Percentiles rank a stretch among this genome's conserved stretches.
These are phyloP conservation scores for Boletales sp. DNA, from an alignment of 768 basidiomycete genomes.

Conservation along the genomic window DNA sequence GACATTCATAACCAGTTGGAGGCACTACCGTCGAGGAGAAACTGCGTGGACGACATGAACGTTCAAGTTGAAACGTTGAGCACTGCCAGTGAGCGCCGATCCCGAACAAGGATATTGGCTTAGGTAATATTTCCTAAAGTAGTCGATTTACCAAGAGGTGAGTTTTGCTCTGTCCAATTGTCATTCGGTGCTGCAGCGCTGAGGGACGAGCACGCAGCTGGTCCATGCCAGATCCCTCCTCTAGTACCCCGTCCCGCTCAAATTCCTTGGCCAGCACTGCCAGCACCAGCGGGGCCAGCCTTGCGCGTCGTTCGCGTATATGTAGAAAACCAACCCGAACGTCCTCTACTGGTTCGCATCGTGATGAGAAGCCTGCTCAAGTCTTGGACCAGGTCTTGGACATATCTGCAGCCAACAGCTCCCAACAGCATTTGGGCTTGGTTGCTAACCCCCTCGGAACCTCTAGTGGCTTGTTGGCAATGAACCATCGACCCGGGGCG, in stretches of 20 bases:
- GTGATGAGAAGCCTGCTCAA: constrained; percentile 15
- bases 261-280: constrained; percentile 38
- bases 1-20: neutral
- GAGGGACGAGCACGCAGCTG: constrained; percentile 21
- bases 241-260: constrained; percentile 30
- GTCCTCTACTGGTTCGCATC: constrained; percentile 33
- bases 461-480: constrained; percentile 5
- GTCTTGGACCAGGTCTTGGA: constrained; percentile 24
- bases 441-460: constrained; percentile 11
- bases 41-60: constrained; percentile 12
- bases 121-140: constrained; percentile 28
- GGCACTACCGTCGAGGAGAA: constrained; percentile 21
- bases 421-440: constrained; percentile 1
- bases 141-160: constrained; percentile 2
- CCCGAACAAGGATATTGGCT: constrained; percentile 11
- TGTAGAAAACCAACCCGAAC: constrained; percentile 54
- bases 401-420: constrained; percentile 25
- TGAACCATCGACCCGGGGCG: constrained; percentile 12
- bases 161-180: constrained; percentile 9
- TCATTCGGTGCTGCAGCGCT: constrained; percentile 10
- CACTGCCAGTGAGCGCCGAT: constrained; percentile 23
- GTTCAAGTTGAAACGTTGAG: neutral
- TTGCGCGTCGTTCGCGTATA: constrained; percentile 46
- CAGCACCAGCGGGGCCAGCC: constrained; percentile 46
- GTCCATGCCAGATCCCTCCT: constrained; percentile 32